Evolutionary conservation across 2,329 filamentous ascomycete species (phyloP).

Genomic region (Fusarium sarcochroum): DNA sequence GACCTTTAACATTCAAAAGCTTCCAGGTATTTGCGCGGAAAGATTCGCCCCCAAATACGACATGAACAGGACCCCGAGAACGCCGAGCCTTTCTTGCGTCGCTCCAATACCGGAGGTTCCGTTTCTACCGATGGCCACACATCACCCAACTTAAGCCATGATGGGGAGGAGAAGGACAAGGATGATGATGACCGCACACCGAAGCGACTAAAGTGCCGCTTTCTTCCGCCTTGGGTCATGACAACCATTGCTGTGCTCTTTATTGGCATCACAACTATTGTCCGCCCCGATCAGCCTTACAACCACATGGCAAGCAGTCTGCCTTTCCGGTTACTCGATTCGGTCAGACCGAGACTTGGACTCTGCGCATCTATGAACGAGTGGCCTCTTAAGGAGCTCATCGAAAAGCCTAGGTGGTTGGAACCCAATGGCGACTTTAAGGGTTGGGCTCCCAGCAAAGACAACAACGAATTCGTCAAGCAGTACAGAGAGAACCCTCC

Average conservation of each 20-base stretch:
- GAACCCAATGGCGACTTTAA: conserved; percentile 49
- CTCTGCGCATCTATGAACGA: conserved; percentile 43
- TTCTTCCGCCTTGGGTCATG: conserved; percentile 28
- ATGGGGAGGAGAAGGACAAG: conserved; percentile 23
- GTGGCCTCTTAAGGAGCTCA: conserved; percentile 50
- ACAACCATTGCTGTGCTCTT: conserved; percentile 34
- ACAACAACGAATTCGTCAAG: conserved; percentile 40
- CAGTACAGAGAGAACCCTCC: conserved; percentile 46
- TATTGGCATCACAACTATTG: conserved; percentile 38
- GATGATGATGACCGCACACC: conserved; percentile 16
- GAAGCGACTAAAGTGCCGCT: conserved; percentile 20
- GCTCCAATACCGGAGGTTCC: conserved; percentile 18
- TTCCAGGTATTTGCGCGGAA: conserved; percentile 29
- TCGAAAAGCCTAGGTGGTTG: conserved; percentile 45
- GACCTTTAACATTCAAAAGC: conserved; percentile 25
- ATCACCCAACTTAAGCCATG: conserved; percentile 13
- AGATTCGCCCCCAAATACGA: conserved; percentile 30
- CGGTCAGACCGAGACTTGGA: conserved; percentile 40
- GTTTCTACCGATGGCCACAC: conserved; percentile 1
- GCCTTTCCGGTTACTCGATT: conserved; percentile 46
- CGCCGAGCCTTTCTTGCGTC: conserved; percentile 32
- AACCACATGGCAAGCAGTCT: conserved; percentile 51
- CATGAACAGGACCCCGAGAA: conserved; percentile 38
- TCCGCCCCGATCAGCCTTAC: conserved; percentile 49
- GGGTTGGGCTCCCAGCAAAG: conserved; percentile 52